Base-by-base conservation (phyloP, 768 basidiomycete genomes). In the Rhodosporidiobolus odoratus region DNA sequence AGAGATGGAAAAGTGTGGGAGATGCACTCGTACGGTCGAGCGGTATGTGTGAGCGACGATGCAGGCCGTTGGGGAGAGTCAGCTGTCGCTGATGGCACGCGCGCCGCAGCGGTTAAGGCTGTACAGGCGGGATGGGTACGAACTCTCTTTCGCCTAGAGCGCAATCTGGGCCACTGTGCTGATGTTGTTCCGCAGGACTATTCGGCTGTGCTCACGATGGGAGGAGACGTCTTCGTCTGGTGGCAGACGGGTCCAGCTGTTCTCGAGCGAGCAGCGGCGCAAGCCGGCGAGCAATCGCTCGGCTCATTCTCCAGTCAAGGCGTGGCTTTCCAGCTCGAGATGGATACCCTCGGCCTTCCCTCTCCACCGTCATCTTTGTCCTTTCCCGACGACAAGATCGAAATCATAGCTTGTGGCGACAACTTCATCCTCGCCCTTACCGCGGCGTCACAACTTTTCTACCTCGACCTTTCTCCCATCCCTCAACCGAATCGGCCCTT, bases 331-430 rank as follows among this genome's bases (percentile, higher is more conserved):
- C 37, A 52, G n/a, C 62, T 66, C 54, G 38, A 54, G 2, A 10
- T 69, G 59, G 66, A 65, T n/a, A 68, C 72, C 27, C 61, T 71
- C 56, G 48, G 58, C 1, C 68, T 75, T 1, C 76, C 75, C 1
- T n/a, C 58, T 10, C 54, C 58, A 2, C 61, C 73, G 0, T 2
- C 38, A 0, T 19, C 52, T n/a, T n/a, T 45, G 8, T 27, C 21
- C 19, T 34, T 23, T 7, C 35, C 23, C 3, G 62, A 50, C 35
- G 71, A 72, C 37, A 83, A 83, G 77, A 82, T 96, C 45, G 83
- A 91, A 41, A 87, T 91, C 79, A 87, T 98, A 53, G 93, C 91
- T 15, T 89, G 86, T 7, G 84, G 92, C 70, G 86, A 90, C 63
- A 82, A 83, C 58, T 84, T 86, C 73, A 78, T 96, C 35, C 80